Percentiles rank a stretch among this genome's conserved stretches.
Conservation (phyloP, 805 yeast genomes). For the Nakazawaea pomicola region DNA sequence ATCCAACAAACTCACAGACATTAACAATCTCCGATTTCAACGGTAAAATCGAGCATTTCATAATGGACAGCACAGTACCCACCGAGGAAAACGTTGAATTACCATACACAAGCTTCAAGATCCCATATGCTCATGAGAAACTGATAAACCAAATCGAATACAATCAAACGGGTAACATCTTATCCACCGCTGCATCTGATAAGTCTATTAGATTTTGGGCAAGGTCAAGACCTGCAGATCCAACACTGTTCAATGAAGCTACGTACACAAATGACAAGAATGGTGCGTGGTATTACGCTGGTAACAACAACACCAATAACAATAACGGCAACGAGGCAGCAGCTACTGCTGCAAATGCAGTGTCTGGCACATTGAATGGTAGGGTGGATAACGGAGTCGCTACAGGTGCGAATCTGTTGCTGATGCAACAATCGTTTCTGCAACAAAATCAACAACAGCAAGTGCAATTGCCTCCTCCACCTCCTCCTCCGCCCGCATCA, state of each 20-base stretch:
- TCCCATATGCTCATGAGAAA: slow-evolving; percentile 93
- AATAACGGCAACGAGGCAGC: background rate
- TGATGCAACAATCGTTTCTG: too few species aligned
- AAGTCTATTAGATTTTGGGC: slow-evolving; percentile 93
- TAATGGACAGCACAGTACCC: slow-evolving; percentile 49
- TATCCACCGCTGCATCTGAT: slow-evolving; percentile 92
- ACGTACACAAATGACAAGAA: slow-evolving; percentile 64
- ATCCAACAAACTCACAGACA: slow-evolving; percentile 78
- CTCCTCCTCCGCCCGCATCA: slow-evolving; percentile 10
- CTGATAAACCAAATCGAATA: slow-evolving; percentile 87
- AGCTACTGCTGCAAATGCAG: slow-evolving; percentile 2
- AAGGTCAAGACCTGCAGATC: slow-evolving; percentile 86
- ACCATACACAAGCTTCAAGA: slow-evolving; percentile 23
- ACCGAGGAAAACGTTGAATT: slow-evolving; percentile 22
- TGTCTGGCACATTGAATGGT: background rate
- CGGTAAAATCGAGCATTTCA: slow-evolving; percentile 79
- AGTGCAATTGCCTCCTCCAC: slow-evolving; percentile 1
- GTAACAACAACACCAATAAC: slow-evolving; percentile 21
- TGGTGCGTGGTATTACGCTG: slow-evolving; percentile 46
- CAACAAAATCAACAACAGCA: too few species aligned
- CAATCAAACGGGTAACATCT: slow-evolving; percentile 89
- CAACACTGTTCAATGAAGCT: slow-evolving; percentile 73
- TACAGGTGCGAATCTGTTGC: too few species aligned
- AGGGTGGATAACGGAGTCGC: too few species aligned
- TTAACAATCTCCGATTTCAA: slow-evolving; percentile 85